Evolutionary conservation across 257 asterid genomes (phyloP).

Genomic region (Parsonsia alboflavescens): DNA sequence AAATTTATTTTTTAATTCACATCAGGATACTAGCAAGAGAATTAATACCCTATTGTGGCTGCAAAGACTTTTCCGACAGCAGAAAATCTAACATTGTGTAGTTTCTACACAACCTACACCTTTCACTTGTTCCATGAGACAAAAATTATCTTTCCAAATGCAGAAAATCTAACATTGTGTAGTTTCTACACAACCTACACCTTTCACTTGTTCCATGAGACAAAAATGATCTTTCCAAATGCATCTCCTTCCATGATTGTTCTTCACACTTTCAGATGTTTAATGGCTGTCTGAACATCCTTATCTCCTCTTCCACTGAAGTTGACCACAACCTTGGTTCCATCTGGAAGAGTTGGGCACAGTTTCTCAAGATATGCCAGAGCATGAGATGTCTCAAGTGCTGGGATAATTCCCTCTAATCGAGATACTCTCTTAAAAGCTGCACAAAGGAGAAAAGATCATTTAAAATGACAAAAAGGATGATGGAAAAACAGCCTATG

Average conservation of each 20-base stretch:
- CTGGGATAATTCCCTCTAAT: conserved; percentile 90
- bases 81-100: not conserved
- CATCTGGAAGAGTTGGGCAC: conserved; percentile 72
- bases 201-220: conserved; percentile 6
- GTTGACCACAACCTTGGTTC: conserved; percentile 73
- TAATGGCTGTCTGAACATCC: conserved; percentile 80
- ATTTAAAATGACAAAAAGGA: not conserved
- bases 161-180: not conserved
- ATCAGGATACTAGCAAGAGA: not conserved
- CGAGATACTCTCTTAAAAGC: conserved; percentile 80
- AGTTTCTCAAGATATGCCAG: conserved; percentile 78
- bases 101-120: not conserved
- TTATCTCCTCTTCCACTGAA: conserved; percentile 98
- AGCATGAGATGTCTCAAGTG: conserved; percentile 94
- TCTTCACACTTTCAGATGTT: conserved; percentile 49
- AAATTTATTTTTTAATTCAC: not conserved
- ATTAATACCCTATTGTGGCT: not conserved
- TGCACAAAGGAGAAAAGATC: conserved; percentile 26
- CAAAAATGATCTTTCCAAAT: conserved; percentile 3
- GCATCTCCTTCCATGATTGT: not conserved
- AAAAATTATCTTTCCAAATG: not conserved
- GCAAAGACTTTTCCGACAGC: not conserved
- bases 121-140: conserved; percentile 7
- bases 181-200: not conserved
- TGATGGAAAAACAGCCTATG: not conserved